Evolutionary conservation across 768 basidiomycete species (phyloP).

Genomic region (Dictyophora rubrovolvata): DNA sequence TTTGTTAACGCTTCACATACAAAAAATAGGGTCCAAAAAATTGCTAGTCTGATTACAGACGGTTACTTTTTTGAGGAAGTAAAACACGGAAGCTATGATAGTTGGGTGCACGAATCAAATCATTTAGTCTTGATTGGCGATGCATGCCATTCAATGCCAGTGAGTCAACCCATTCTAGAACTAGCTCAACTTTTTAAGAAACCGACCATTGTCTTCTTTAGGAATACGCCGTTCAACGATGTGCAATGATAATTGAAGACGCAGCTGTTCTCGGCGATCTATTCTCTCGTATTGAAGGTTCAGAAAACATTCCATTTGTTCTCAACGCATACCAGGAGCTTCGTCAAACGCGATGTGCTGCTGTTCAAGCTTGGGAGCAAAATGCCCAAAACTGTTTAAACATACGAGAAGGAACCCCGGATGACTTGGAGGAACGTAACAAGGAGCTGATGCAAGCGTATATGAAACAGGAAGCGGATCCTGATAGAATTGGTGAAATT

Average conservation of each 20-base stretch:
- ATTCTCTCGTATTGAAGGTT: constrained; percentile 40
- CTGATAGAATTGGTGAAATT: constrained; percentile 38
- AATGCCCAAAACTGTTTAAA: constrained; percentile 36
- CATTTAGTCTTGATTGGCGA: constrained; percentile 47
- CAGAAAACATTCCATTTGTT: constrained; percentile 39
- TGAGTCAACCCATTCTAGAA: constrained; percentile 19
- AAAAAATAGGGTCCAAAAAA: constrained; percentile 24
- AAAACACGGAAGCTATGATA: constrained; percentile 28
- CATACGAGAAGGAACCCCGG: constrained; percentile 30
- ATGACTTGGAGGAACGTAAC: constrained; percentile 35
- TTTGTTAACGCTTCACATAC: no score
- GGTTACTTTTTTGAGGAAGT: constrained; percentile 32
- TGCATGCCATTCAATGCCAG: constrained; percentile 49
- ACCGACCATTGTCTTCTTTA: constrained; percentile 14
- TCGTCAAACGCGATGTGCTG: constrained; percentile 39
- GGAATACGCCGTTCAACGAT: constrained; percentile 46
- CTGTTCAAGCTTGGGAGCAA: constrained; percentile 36
- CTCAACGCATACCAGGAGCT: constrained; percentile 50
- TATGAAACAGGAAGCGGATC: constrained; percentile 29
- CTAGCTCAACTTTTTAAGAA: background rate
- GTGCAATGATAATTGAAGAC: constrained; percentile 49
- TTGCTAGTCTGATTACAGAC: constrained; percentile 23
- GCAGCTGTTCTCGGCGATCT: constrained; percentile 48
- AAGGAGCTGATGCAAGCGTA: constrained; percentile 22
- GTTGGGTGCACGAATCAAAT: constrained; percentile 38